Evolutionary conservation across 2,329 filamentous ascomycete genomes (phyloP).

Genomic region (Neurospora crassa): DNA sequence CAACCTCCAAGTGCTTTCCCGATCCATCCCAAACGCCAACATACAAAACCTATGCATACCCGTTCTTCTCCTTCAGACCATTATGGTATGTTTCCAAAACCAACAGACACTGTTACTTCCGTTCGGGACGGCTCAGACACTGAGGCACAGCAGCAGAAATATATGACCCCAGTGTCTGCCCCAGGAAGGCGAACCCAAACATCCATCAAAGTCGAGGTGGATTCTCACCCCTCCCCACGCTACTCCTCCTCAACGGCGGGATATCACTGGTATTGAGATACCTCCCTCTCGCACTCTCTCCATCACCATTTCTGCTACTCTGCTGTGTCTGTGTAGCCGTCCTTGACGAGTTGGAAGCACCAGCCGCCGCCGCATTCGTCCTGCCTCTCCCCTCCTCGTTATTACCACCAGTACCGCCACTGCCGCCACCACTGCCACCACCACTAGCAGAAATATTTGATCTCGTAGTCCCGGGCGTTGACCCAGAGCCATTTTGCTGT

Average conservation of each 20-base stretch:
- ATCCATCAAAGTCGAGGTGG: slow-evolving; percentile 12
- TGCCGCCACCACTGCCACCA: neutral
- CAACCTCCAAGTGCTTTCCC: neutral
- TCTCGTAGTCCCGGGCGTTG: neutral
- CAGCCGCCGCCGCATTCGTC: neutral
- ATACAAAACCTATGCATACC: neutral
- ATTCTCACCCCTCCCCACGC: slow-evolving; percentile 13
- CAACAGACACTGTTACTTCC: neutral
- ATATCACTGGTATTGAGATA: neutral
- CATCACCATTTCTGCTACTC: neutral
- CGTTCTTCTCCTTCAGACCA: neutral
- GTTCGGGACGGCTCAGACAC: neutral
- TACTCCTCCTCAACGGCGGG: slow-evolving; percentile 1
- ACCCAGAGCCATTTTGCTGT: slow-evolving; percentile 10
- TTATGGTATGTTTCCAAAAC: neutral
- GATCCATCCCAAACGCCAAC: neutral
- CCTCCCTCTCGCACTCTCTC: neutral
- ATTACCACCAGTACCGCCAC: neutral
- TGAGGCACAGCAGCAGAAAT: neutral
- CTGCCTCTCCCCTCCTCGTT: neutral
- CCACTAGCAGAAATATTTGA: slow-evolving; percentile 2
- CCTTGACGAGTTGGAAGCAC: neutral
- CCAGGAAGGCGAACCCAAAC: neutral
- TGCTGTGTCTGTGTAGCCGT: neutral
- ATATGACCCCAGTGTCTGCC: neutral